These are phyloP conservation scores for Russula virescens DNA, from an alignment of 768 basidiomycete species.

Conservation along the genomic window DNA sequence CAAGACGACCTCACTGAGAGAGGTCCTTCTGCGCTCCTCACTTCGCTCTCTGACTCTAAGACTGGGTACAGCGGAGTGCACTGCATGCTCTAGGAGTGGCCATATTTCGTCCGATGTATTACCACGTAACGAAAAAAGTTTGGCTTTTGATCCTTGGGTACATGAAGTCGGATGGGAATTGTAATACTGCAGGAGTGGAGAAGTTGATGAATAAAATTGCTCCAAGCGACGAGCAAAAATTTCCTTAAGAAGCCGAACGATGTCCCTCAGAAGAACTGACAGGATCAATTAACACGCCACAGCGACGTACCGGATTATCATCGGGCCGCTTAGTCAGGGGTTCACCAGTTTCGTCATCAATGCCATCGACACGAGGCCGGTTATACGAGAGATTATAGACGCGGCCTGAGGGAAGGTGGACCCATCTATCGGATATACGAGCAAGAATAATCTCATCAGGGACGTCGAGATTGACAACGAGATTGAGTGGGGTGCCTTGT, in stretches of 20 bases:
- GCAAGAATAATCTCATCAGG: slow-evolving; percentile 78
- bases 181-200: slow-evolving; percentile 77
- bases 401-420: slow-evolving; percentile 81
- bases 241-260: slow-evolving; percentile 43
- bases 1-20: slow-evolving; percentile 50
- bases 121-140: slow-evolving; percentile 59
- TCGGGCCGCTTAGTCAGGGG: slow-evolving; percentile 83
- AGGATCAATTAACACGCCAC: neutral
- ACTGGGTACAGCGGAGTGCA: slow-evolving; percentile 52
- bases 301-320: slow-evolving; percentile 72
- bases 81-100: slow-evolving; percentile 66
- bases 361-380: slow-evolving; percentile 68
- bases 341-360: slow-evolving; percentile 85
- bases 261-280: too few relatives aligned
- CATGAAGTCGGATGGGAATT: slow-evolving; percentile 33
- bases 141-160: slow-evolving; percentile 33
- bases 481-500: slow-evolving; percentile 59
- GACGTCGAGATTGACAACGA: slow-evolving; percentile 86
- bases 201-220: slow-evolving; percentile 74
- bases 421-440: slow-evolving; percentile 87
- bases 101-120: slow-evolving; percentile 85
- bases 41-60: slow-evolving; percentile 54
- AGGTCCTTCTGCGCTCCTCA: slow-evolving; percentile 42
- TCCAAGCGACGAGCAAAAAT: slow-evolving; percentile 69
- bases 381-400: slow-evolving; percentile 91